Base-by-base conservation (phyloP, 208 protist genomes). In the Trypanosoma platydactyli region DNA sequence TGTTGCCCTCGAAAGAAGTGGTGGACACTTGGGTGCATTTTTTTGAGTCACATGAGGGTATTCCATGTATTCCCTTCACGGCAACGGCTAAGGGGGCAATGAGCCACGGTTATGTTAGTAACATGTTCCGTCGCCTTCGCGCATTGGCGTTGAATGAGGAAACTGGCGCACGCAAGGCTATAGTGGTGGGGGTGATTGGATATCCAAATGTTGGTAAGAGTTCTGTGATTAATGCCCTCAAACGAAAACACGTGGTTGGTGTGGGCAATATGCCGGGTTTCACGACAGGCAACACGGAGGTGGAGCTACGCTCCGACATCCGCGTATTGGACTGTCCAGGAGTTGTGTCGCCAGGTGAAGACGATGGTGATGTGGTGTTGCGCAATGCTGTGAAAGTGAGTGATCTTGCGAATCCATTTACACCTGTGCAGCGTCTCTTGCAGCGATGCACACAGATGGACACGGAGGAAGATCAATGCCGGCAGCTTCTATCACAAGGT, bases 201-300 rank as follows among this genome's bases (percentile, higher is more conserved):
- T 99, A 98, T 69, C 98, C 98, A 27, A 99, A 99, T 72, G 98
- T 99, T 9, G 98, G 94, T 24, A 99, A 99, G 80, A 95, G 82
- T 30, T 98, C 92, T 40, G 81, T 99, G 24, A 99, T 99, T 70
- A 99, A 99, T 71, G 89, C 91, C 0, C 82, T 99, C n/a, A 99
- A 98, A 74, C 86, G 98, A 13, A 88, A 87, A 48, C 80, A 91
- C 60, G 95, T 97, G 6, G 91, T 94, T 16, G 80, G 80, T 33
- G 92, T 96, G 2, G 92, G 92, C 45, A 96, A 96, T 64, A 97
- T 87, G 60, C 96, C 98, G 16, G 97, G 97, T 51, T 95, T 98
- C 74, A 99, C 97, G 3, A 98, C 89, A 1, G 84, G 88, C 46
- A 93, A 91, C 70, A 97, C 97, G 30, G 93, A 98, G 63, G 93